A percentile compares a stretch with the other conserved stretches of the same genome.
Evolutionary conservation across 371 early-diverging fungal species (phyloP).

Genomic region (Basidiobolus meristosporus): DNA sequence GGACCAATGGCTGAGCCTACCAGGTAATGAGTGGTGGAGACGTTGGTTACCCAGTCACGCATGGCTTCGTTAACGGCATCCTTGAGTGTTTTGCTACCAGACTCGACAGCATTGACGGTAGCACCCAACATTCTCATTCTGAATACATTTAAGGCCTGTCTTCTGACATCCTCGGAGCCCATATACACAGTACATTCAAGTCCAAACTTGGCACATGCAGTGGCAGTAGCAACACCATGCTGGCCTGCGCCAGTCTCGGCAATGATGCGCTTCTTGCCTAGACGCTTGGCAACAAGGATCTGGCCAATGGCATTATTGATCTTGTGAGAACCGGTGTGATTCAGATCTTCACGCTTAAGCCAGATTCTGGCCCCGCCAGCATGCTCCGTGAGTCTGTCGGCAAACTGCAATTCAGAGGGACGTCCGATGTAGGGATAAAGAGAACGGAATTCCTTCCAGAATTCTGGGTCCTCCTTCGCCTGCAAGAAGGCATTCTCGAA

Average conservation of each 20-base stretch:
- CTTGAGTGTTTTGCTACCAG: conserved; percentile 73
- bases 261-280: conserved; percentile 92
- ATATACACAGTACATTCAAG: conserved; percentile 90
- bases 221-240: conserved; percentile 96
- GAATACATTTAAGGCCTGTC: conserved; percentile 92
- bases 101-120: conserved; percentile 68
- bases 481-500: conserved; percentile 62
- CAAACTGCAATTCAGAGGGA: conserved; percentile 71
- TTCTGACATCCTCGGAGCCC: conserved; percentile 88
- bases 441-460: conserved; percentile 77
- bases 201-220: conserved; percentile 94
- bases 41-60: conserved; percentile 96
- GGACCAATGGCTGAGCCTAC: conserved; percentile 93
- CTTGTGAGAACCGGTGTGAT: conserved; percentile 97
- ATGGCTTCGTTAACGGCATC: conserved; percentile 97
- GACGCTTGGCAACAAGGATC: conserved; percentile 74
- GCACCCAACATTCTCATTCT: conserved; percentile 89
- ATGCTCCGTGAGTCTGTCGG: conserved; percentile 62
- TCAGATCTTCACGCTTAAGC: conserved; percentile 95
- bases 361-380: conserved; percentile 80
- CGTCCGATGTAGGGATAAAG: conserved; percentile 85
- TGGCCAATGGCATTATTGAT: conserved; percentile 96
- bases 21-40: conserved; percentile 80
- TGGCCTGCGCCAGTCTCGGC: conserved; percentile 98
- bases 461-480: conserved; percentile 67